Percentiles rank a stretch among this genome's conserved stretches.
Evolutionary conservation across 768 basidiomycete species (phyloP).

Genomic region (Butyriboletus loyo): DNA sequence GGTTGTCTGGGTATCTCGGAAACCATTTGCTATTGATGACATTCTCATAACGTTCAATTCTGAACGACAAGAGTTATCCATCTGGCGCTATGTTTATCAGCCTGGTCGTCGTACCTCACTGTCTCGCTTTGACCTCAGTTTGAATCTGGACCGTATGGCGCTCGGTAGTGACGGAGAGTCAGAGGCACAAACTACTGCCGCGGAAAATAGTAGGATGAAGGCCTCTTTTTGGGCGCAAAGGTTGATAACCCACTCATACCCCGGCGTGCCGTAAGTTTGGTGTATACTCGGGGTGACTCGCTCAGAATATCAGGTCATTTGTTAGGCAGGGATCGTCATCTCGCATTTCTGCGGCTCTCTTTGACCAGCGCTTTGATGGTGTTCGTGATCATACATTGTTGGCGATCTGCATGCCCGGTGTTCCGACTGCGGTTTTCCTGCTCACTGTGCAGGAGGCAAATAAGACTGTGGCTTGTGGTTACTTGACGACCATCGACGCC

Average conservation of each 20-base stretch:
- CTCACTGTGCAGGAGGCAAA: slow-evolving; percentile 42
- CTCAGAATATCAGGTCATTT: slow-evolving; percentile 3
- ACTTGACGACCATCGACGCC: slow-evolving; percentile 41
- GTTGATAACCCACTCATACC: slow-evolving; percentile 48
- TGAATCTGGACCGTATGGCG: slow-evolving; percentile 67
- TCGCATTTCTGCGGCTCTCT: slow-evolving; percentile 52
- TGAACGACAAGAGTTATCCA: slow-evolving; percentile 49
- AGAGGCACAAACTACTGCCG: slow-evolving; percentile 39
- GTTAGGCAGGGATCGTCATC: slow-evolving; percentile 14
- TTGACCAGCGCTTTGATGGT: slow-evolving; percentile 67
- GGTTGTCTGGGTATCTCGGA: slow-evolving; percentile 57
- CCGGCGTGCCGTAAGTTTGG: slow-evolving; percentile 48
- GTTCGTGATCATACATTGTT: slow-evolving; percentile 48
- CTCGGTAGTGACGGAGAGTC: slow-evolving; percentile 48
- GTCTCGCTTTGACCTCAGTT: slow-evolving; percentile 53
- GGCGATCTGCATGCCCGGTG: slow-evolving; percentile 52
- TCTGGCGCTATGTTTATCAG: slow-evolving; percentile 73
- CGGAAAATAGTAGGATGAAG: slow-evolving; percentile 65
- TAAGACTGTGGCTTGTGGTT: slow-evolving; percentile 39
- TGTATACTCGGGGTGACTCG: background rate
- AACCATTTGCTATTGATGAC: slow-evolving; percentile 41
- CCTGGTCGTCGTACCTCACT: slow-evolving; percentile 41
- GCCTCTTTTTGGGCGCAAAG: slow-evolving; percentile 73
- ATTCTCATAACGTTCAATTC: slow-evolving; percentile 59
- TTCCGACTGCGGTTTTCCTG: slow-evolving; percentile 45